These are phyloP conservation scores for Zopfochytrium polystomum DNA, from an alignment of 371 early-diverging fungal species.

Conservation along the genomic window DNA sequence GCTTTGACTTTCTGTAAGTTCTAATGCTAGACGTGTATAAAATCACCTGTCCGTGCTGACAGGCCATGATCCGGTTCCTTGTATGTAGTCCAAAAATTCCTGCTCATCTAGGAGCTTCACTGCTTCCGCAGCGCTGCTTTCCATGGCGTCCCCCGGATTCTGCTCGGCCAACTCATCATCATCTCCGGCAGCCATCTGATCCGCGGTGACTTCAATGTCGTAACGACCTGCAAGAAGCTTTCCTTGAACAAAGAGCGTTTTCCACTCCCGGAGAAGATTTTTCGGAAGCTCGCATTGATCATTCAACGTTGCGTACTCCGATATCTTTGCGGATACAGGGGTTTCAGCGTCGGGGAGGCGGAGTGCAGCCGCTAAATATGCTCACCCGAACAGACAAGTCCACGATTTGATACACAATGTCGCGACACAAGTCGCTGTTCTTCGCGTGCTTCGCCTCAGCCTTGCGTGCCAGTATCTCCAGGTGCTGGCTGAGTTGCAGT, in stretches of 20 bases:
- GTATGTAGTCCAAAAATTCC: constrained; percentile 52
- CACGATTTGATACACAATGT: constrained; percentile 44
- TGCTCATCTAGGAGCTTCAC: constrained; percentile 46
- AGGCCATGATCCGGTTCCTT: constrained; percentile 42
- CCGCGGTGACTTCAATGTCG: constrained; percentile 36
- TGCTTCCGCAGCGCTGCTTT: constrained; percentile 16
- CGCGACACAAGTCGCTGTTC: constrained; percentile 24
- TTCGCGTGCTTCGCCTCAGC: constrained; percentile 31
- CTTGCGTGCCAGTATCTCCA: constrained; percentile 43
- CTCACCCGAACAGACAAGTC: constrained; percentile 46
- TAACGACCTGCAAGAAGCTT: constrained; percentile 33
- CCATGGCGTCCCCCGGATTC: constrained; percentile 2
- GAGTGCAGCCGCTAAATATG: neutral
- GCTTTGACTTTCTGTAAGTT: neutral
- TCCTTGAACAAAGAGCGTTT: constrained; percentile 44
- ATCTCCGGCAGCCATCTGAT: constrained; percentile 20
- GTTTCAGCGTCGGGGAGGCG: neutral
- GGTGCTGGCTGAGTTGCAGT: constrained; percentile 46
- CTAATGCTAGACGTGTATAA: neutral
- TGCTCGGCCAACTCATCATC: neutral
- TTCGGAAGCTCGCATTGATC: constrained; percentile 43
- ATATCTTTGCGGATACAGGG: constrained; percentile 24
- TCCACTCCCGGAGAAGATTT: constrained; percentile 49
- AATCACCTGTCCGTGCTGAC: constrained; percentile 26
- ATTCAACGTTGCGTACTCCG: constrained; percentile 46